These are phyloP conservation scores for Ascochyta clinopodiicola DNA, from an alignment of 2,329 filamentous ascomycete species.

Conservation along the genomic window DNA sequence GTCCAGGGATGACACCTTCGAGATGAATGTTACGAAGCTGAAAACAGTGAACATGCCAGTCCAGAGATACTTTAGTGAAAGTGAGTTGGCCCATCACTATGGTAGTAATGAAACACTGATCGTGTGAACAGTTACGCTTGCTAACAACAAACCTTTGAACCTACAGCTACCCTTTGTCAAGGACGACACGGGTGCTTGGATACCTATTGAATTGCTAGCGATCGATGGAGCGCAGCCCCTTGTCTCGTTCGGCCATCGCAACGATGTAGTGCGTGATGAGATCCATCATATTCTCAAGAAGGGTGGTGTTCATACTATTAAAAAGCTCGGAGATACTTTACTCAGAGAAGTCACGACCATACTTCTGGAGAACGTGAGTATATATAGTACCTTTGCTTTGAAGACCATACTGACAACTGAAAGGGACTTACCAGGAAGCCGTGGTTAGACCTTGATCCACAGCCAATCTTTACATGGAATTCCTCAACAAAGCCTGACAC, in stretches of 20 bases:
- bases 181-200: slow-evolving; percentile 1
- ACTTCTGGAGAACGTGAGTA: too few relatives aligned
- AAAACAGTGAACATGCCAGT: not conserved
- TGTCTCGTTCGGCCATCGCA: not conserved
- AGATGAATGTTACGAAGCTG: too few relatives aligned
- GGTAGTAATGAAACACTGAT: not conserved
- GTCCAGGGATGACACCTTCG: not conserved
- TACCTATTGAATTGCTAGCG: not conserved
- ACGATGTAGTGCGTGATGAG: not conserved
- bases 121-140: not conserved
- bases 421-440: too few relatives aligned
- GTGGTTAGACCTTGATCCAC: too few relatives aligned
- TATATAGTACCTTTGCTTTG: too few relatives aligned
- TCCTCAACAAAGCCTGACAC: too few relatives aligned
- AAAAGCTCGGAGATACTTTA: too few relatives aligned
- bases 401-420: too few relatives aligned
- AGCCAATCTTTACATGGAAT: too few relatives aligned
- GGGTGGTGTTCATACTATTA: not conserved
- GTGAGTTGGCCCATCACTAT: not conserved
- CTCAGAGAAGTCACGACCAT: too few relatives aligned
- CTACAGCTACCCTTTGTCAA: not conserved
- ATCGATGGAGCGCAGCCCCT: not conserved
- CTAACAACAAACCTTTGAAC: not conserved
- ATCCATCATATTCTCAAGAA: not conserved
- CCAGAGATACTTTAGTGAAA: not conserved